Percentiles rank a stretch among this genome's conserved stretches.
Evolutionary conservation across 192 early-diverging fungal genomes (phyloP).

Genomic region (Rhizoclosmatium sp.): DNA sequence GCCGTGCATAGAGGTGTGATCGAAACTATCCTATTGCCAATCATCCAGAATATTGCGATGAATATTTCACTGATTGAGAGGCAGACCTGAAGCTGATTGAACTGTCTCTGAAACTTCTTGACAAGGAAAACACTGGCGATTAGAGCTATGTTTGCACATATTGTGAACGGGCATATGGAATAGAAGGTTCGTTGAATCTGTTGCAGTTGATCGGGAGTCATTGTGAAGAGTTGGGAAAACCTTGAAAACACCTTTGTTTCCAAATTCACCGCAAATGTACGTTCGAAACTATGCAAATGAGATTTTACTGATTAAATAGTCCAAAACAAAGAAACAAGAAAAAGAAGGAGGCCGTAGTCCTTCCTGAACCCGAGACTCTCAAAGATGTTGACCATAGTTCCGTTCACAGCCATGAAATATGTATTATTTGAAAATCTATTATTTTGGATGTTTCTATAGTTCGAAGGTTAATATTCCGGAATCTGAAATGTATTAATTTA

Average conservation of each 20-base stretch:
- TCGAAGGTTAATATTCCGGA: not conserved
- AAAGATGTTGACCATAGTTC: not conserved
- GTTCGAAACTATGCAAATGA: too few relatives aligned
- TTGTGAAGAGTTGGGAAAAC: too few relatives aligned
- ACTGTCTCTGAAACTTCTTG: not conserved
- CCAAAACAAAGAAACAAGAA: too few relatives aligned
- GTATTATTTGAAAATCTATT: not conserved
- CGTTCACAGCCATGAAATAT: not conserved
- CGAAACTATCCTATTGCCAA: conserved; percentile 10
- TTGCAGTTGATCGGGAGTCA: too few relatives aligned
- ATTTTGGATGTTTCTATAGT: not conserved
- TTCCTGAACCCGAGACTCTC: not conserved
- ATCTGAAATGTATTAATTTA: not conserved
- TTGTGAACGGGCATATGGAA: not conserved
- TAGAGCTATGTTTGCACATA: not conserved
- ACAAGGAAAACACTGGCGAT: not conserved
- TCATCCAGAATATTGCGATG: not conserved
- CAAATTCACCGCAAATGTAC: too few relatives aligned
- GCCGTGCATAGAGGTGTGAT: not conserved
- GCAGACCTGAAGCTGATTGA: not conserved
- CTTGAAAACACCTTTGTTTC: too few relatives aligned
- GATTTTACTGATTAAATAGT: too few relatives aligned
- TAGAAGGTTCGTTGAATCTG: too few relatives aligned
- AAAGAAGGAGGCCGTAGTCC: too few relatives aligned
- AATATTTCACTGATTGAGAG: not conserved